Conservation (phyloP, 2,329 filamentous ascomycete species). For the Monosporascus ibericus region DNA sequence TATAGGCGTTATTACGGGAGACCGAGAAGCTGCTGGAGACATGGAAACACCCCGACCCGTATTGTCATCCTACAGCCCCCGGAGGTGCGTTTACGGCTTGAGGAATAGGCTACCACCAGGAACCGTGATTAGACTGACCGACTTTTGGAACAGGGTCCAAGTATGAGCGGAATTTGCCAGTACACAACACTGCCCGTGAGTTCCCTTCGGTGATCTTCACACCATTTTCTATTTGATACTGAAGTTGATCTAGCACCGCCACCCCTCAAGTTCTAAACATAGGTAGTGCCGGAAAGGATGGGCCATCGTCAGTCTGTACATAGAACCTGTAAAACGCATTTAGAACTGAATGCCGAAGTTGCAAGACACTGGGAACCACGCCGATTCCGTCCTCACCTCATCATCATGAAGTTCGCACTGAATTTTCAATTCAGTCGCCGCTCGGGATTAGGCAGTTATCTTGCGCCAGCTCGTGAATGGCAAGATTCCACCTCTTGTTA, state of each 20-base stretch:
- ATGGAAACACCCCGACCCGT: constrained; percentile 98
- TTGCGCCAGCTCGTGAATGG: too few species aligned
- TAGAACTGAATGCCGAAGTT: constrained; percentile 8
- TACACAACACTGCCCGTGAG: constrained; percentile 76
- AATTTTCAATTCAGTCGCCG: not conserved
- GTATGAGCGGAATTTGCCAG: constrained; percentile 87
- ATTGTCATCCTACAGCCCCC: constrained; percentile 80
- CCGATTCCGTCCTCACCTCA: not conserved
- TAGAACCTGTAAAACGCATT: constrained; percentile 22
- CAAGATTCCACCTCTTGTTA: too few species aligned
- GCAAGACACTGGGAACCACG: constrained; percentile 2
- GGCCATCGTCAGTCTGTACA: constrained; percentile 25
- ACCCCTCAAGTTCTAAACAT: constrained; percentile 38
- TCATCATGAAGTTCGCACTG: not conserved
- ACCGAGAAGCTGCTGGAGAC: constrained; percentile 82
- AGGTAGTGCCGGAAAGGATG: constrained; percentile 3
- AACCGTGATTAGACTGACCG: not conserved
- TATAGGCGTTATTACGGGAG: constrained; percentile 74
- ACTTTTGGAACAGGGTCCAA: constrained; percentile 64
- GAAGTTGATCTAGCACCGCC: constrained; percentile 37
- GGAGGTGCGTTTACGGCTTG: constrained; percentile 61
- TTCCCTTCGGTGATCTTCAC: constrained; percentile 16
- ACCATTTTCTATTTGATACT: constrained; percentile 6
- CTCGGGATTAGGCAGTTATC: too few species aligned
- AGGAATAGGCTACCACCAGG: constrained; percentile 1